Percentiles rank a stretch among this genome's conserved stretches.
Conservation (phyloP, 1,284 basidiomycete species). For the Meripilus lineatus region DNA sequence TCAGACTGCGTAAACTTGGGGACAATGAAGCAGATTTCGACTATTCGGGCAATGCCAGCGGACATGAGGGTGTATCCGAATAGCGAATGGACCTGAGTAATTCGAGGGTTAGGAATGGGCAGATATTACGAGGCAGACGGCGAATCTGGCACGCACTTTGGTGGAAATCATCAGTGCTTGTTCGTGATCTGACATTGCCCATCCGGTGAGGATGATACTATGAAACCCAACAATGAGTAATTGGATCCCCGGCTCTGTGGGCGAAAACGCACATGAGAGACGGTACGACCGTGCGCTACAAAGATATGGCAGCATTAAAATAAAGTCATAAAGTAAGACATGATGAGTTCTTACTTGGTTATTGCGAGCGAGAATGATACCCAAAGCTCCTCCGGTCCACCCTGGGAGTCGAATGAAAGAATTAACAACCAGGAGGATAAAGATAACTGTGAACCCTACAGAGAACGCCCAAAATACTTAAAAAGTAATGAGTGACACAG, state of each 20-base stretch:
- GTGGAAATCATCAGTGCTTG: slow-evolving; percentile 85
- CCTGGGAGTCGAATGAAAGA: slow-evolving; percentile 35
- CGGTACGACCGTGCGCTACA: slow-evolving; percentile 75
- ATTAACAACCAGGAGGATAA: slow-evolving; percentile 1
- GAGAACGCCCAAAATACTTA: slow-evolving; percentile 38
- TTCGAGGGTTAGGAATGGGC: background rate
- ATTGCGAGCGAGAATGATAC: slow-evolving; percentile 81
- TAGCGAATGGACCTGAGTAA: slow-evolving; percentile 65
- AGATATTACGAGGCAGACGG: background rate
- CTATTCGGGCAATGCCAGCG: slow-evolving; percentile 77
- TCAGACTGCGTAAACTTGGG: slow-evolving; percentile 27
- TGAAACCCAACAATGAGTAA: too few relatives aligned
- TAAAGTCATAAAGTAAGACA: slow-evolving; percentile 1
- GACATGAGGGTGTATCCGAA: slow-evolving; percentile 87
- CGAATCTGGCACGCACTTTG: slow-evolving; percentile 41
- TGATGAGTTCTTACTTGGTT: slow-evolving; percentile 47
- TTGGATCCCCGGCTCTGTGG: too few relatives aligned
- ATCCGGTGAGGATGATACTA: slow-evolving; percentile 87
- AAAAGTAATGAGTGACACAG: background rate
- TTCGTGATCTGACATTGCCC: slow-evolving; percentile 91
- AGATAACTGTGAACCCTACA: slow-evolving; percentile 24
- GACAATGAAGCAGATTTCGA: slow-evolving; percentile 83
- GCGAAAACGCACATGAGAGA: slow-evolving; percentile 68
- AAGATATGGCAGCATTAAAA: background rate
- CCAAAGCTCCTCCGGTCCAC: slow-evolving; percentile 90